Evolutionary conservation across 495 filamentous ascomycete species (phyloP).

Genomic region (Delitschia confertaspora): DNA sequence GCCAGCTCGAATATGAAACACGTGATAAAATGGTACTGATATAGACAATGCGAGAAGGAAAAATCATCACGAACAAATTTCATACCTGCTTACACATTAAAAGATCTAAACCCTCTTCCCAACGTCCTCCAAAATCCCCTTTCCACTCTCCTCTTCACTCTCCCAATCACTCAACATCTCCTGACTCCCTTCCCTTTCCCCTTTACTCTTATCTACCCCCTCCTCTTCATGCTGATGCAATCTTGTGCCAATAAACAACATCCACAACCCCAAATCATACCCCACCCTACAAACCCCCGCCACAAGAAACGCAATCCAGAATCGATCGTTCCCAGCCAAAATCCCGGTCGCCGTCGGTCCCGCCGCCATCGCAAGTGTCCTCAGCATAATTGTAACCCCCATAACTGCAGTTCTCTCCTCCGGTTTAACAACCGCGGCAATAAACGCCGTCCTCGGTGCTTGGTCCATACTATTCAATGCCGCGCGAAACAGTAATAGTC

Average conservation of each 20-base stretch:
- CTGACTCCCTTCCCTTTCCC: not conserved
- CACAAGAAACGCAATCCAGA: constrained; percentile 63
- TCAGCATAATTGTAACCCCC: constrained; percentile 33
- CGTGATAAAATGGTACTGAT: too few relatives aligned
- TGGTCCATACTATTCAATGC: constrained; percentile 72
- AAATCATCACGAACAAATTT: too few relatives aligned
- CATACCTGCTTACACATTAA: too few relatives aligned
- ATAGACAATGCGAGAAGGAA: too few relatives aligned
- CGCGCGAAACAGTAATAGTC: constrained; percentile 51
- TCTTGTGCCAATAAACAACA: constrained; percentile 16
- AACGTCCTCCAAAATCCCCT: constrained; percentile 1
- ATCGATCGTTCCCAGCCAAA: constrained; percentile 50
- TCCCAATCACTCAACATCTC: constrained; percentile 7
- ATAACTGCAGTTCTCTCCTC: constrained; percentile 63
- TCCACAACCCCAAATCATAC: constrained; percentile 48
- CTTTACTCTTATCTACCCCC: constrained; percentile 3
- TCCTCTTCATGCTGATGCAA: constrained; percentile 2
- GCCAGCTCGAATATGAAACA: too few relatives aligned
- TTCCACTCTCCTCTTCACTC: not conserved
- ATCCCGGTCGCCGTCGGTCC: constrained; percentile 64
- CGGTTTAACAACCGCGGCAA: constrained; percentile 60
- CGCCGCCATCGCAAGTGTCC: constrained; percentile 33
- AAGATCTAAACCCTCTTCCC: too few relatives aligned
- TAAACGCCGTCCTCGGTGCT: constrained; percentile 69
- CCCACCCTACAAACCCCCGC: constrained; percentile 59